Evolutionary conservation across 1,284 basidiomycete genomes (phyloP).

Genomic region (Cutaneotrichosporon sp.): DNA sequence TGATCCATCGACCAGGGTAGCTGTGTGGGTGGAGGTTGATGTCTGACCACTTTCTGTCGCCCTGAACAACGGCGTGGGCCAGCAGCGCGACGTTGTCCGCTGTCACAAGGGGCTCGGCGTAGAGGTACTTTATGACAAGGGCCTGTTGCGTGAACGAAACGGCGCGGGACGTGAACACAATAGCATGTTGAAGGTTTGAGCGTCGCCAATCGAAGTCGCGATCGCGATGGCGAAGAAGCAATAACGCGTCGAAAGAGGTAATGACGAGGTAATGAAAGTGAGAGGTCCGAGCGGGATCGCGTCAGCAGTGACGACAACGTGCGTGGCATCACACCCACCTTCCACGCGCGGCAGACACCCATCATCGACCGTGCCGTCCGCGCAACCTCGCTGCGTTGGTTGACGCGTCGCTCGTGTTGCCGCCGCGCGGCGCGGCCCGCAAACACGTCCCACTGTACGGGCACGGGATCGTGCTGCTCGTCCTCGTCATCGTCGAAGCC

Average conservation of each 20-base stretch:
- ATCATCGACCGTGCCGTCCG: slow-evolving; percentile 48
- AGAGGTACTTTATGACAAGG: slow-evolving; percentile 62
- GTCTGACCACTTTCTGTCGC: slow-evolving; percentile 76
- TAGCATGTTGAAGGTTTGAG: too few species aligned
- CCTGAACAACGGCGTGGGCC: slow-evolving; percentile 54
- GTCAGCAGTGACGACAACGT: neutral
- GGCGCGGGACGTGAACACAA: too few species aligned
- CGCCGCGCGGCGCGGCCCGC: slow-evolving; percentile 21
- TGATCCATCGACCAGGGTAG: slow-evolving; percentile 75
- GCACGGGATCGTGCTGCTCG: neutral
- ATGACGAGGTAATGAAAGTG: too few species aligned
- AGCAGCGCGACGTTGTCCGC: slow-evolving; percentile 57
- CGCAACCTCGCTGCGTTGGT: slow-evolving; percentile 1
- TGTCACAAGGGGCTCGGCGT: slow-evolving; percentile 56
- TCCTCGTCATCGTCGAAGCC: neutral
- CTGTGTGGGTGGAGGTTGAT: slow-evolving; percentile 76
- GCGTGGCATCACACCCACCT: slow-evolving; percentile 52
- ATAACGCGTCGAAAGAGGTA: too few species aligned
- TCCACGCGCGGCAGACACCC: slow-evolving; percentile 65
- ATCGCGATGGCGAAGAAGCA: too few species aligned
- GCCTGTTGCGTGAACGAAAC: too few species aligned
- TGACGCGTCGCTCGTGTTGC: slow-evolving; percentile 2
- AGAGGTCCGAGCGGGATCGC: neutral
- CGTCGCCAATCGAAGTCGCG: too few species aligned
- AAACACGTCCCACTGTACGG: slow-evolving; percentile 26